phyloP scores from a whole-genome alignment of 805 yeast genomes.

The Isabelozyma pseudorhagii region DNA sequence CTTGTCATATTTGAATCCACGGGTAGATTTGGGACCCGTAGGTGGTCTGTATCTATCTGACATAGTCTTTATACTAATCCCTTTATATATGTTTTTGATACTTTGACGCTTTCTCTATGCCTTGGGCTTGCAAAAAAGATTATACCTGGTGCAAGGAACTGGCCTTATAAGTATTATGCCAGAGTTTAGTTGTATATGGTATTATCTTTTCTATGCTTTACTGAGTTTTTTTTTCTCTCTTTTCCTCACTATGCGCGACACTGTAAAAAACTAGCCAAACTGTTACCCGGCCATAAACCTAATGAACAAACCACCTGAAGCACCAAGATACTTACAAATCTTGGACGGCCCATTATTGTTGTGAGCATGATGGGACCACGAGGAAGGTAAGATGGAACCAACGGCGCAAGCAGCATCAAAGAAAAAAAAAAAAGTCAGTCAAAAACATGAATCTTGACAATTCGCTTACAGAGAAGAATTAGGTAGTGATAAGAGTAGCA shows the following conservation, averaged over 20 bases:
- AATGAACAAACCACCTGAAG: neutral
- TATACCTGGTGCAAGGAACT: no score
- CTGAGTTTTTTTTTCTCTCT: neutral
- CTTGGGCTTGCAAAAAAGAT: no score
- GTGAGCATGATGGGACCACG: no score
- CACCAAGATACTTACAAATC: neutral
- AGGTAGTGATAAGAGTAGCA: no score
- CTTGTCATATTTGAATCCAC: conserved; percentile 9
- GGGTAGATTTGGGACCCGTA: conserved; percentile 21
- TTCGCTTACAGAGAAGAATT: no score
- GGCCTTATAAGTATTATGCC: neutral
- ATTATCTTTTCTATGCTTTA: neutral
- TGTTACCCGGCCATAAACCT: neutral
- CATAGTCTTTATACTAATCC: conserved; percentile 12
- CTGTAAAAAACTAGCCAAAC: neutral
- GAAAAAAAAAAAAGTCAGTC: no score
- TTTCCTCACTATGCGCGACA: neutral
- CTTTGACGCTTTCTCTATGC: no score
- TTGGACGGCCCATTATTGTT: no score
- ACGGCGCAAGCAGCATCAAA: neutral
- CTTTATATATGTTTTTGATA: no score
- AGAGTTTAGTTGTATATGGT: neutral
- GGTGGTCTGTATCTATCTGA: conserved; percentile 34
- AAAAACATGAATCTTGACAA: no score
- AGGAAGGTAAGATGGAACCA: neutral